Percentiles rank a stretch among this genome's conserved stretches.
These are phyloP conservation scores for Amanita jacksonii DNA, from an alignment of 768 basidiomycete species.

Conservation along the genomic window DNA sequence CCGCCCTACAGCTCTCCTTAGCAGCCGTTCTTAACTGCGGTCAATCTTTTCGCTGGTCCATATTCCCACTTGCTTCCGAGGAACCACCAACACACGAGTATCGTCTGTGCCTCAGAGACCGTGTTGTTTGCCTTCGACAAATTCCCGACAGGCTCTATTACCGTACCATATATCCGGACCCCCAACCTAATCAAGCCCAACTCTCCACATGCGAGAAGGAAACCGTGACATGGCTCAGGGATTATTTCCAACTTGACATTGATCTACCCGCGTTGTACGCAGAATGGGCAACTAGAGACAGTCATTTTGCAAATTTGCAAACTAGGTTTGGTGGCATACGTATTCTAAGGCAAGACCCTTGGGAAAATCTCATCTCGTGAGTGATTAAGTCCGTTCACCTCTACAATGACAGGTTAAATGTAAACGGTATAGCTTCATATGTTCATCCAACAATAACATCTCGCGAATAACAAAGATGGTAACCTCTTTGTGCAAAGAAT, in stretches of 20 bases:
- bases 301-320: constrained; percentile 58
- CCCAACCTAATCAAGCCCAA: constrained; percentile 25
- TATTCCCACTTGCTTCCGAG: constrained; percentile 29
- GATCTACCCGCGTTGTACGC: constrained; percentile 64
- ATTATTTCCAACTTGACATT: constrained; percentile 85
- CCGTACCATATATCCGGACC: constrained; percentile 53
- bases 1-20: constrained; percentile 65
- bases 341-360: constrained; percentile 87
- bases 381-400: constrained; percentile 22
- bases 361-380: constrained; percentile 92
- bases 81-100: constrained; percentile 39
- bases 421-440: constrained; percentile 67
- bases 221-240: constrained; percentile 64
- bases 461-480: constrained; percentile 91
- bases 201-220: constrained; percentile 40
- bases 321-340: constrained; percentile 73
- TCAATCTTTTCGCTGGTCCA: constrained; percentile 80
- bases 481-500: constrained; percentile 68
- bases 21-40: constrained; percentile 73
- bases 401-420: background rate
- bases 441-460: constrained; percentile 97
- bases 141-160: constrained; percentile 59
- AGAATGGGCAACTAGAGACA: constrained; percentile 66
- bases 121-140: constrained; percentile 79
- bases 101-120: constrained; percentile 69